phyloP scores from a whole-genome alignment of 805 yeast genomes.

The Teunomyces lycoperdinae region DNA sequence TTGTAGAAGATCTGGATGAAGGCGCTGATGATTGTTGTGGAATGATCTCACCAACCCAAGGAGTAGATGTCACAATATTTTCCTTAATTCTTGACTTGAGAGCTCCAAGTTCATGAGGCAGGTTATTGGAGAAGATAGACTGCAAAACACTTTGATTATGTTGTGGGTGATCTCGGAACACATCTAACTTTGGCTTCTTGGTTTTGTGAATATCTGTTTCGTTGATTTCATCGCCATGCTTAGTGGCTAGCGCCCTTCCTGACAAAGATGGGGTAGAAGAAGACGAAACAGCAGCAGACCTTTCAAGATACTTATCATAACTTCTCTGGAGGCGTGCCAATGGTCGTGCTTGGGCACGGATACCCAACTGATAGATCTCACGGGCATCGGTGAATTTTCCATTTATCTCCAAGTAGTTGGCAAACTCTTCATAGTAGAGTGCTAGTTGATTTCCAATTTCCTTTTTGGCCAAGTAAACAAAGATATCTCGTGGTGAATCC shows the following conservation, averaged over 20 bases:
- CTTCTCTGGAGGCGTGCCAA: slow-evolving; percentile 28
- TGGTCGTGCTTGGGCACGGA: slow-evolving; percentile 67
- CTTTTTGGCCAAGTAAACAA: slow-evolving; percentile 65
- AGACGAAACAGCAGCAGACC: slow-evolving; percentile 25
- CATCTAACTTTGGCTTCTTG: slow-evolving; percentile 34
- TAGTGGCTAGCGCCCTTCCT: slow-evolving; percentile 27
- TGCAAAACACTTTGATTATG: slow-evolving; percentile 14
- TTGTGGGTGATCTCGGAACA: slow-evolving; percentile 34
- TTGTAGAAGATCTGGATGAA: slow-evolving; percentile 25
- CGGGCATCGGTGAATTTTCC: slow-evolving; percentile 53
- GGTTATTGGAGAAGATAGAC: slow-evolving; percentile 19
- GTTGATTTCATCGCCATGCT: slow-evolving; percentile 27
- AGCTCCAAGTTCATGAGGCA: slow-evolving; percentile 44
- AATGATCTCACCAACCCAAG: slow-evolving; percentile 66
- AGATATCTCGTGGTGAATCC: slow-evolving; percentile 69
- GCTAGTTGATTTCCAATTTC: slow-evolving; percentile 69
- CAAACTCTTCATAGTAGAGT: slow-evolving; percentile 75
- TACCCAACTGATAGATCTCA: slow-evolving; percentile 56
- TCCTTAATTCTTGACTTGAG: slow-evolving; percentile 58
- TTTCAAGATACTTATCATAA: slow-evolving; percentile 42
- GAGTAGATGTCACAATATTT: slow-evolving; percentile 50
- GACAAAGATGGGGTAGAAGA: slow-evolving; percentile 20
- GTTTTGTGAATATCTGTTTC: slow-evolving; percentile 11
- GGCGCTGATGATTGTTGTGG: slow-evolving; percentile 31
- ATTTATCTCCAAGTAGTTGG: slow-evolving; percentile 54